Evolutionary conservation across 768 basidiomycete genomes (phyloP).

Genomic region (Megacollybia marginata): DNA sequence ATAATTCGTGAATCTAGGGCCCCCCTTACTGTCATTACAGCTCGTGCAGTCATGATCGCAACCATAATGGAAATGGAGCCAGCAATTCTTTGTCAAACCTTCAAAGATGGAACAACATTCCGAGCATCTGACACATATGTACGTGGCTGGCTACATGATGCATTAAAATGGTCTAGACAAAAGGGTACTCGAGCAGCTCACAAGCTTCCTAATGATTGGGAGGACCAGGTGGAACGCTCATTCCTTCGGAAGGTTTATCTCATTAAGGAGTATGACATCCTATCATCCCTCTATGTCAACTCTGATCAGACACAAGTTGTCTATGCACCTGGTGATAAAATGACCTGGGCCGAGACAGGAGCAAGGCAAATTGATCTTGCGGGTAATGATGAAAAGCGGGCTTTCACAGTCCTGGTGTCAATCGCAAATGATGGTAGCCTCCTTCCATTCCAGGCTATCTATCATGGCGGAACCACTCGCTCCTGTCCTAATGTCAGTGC

Average conservation of each 20-base stretch:
- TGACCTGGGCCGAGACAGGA: constrained; percentile 22
- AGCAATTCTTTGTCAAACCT: constrained; percentile 15
- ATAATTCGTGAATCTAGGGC: constrained; percentile 13
- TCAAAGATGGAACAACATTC: constrained; percentile 20
- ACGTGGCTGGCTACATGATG: constrained; percentile 8
- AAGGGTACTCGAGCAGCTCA: constrained; percentile 24
- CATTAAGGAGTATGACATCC: constrained; percentile 19
- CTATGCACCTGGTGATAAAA: constrained; percentile 13
- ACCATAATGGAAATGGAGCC: constrained; percentile 15
- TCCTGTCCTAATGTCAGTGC: constrained; percentile 11
- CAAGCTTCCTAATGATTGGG: constrained; percentile 24
- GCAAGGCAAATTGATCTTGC: constrained; percentile 25
- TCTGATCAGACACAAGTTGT: constrained; percentile 29
- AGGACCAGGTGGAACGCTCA: constrained; percentile 9
- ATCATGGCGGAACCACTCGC: constrained; percentile 19
- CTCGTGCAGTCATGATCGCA: constrained; percentile 21
- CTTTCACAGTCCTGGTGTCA: constrained; percentile 29
- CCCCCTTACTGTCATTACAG: constrained; percentile 16
- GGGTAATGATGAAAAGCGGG: constrained; percentile 33
- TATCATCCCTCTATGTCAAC: constrained; percentile 21
- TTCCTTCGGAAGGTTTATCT: constrained; percentile 15
- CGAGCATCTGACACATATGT: constrained; percentile 18
- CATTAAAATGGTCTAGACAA: constrained; percentile 17
- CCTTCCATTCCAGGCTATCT: constrained; percentile 33
- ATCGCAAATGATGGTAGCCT: constrained; percentile 21